Conservation (phyloP, 139 green algal species). For the Chlamydomonas sp. region DNA sequence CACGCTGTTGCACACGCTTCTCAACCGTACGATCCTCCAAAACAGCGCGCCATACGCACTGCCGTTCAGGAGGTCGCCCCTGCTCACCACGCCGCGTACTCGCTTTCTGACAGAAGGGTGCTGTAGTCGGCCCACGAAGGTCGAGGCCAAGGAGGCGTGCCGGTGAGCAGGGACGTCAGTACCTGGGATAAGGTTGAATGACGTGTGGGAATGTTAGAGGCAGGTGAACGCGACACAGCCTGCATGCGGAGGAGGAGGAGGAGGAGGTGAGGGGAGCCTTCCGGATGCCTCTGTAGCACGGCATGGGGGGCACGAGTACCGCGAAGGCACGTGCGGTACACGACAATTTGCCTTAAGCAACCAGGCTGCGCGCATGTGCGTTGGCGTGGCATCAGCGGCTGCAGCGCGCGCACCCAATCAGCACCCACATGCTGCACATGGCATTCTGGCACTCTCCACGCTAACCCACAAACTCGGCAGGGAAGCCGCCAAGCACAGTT, state of each 20-base stretch:
- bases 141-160: constrained; percentile 45
- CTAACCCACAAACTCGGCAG: no score
- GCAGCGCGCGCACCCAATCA: neutral
- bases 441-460: no score
- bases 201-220: neutral
- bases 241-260: no score
- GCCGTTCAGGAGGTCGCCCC: neutral
- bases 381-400: no score
- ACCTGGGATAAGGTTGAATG: neutral
- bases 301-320: no score
- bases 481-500: no score
- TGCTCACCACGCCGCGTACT: constrained; percentile 60
- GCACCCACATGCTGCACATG: neutral
- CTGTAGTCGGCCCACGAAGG: constrained; percentile 52
- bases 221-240: no score
- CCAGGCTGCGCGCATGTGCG: no score
- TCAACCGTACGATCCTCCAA: neutral
- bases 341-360: no score
- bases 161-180: constrained; percentile 16
- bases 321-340: no score
- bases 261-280: no score
- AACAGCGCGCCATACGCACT: neutral
- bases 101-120: constrained; percentile 53
- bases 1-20: neutral
- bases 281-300: no score